phyloP scores from a whole-genome alignment of 2,329 filamentous ascomycete species.

The Hymenoscyphus fructigenus region DNA sequence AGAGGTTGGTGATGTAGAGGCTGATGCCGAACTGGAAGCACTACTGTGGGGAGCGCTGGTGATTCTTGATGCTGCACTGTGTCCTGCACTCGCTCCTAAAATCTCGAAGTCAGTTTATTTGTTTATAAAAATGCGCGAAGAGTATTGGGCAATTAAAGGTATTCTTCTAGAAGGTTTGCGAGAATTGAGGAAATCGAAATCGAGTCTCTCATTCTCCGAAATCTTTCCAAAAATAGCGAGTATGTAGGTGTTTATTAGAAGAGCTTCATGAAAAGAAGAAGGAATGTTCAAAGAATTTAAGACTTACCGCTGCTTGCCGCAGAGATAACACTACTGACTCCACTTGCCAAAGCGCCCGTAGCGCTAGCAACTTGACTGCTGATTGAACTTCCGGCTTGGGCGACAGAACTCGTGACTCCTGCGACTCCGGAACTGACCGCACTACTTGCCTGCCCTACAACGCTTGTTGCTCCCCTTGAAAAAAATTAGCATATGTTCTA shows the following conservation, averaged over 20 bases:
- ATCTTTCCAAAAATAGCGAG: too few species aligned
- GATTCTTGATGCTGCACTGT: neutral
- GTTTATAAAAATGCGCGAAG: too few species aligned
- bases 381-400: neutral
- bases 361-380: neutral
- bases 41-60: neutral
- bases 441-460: neutral
- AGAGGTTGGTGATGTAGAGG: neutral
- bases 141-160: too few species aligned
- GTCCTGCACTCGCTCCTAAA: neutral
- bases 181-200: too few species aligned
- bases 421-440: neutral
- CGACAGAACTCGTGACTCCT: neutral
- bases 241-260: too few species aligned
- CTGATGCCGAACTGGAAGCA: neutral
- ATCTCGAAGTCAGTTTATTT: neutral
- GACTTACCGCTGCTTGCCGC: neutral
- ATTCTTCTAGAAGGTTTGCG: too few species aligned
- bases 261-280: too few species aligned
- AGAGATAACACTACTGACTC: neutral
- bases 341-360: neutral
- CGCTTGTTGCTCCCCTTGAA: too few species aligned
- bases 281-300: too few species aligned
- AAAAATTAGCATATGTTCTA: too few species aligned
- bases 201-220: too few species aligned